These are phyloP conservation scores for Camelina neglecta DNA, from an alignment of 345 rosid species.

Conservation along the genomic window DNA sequence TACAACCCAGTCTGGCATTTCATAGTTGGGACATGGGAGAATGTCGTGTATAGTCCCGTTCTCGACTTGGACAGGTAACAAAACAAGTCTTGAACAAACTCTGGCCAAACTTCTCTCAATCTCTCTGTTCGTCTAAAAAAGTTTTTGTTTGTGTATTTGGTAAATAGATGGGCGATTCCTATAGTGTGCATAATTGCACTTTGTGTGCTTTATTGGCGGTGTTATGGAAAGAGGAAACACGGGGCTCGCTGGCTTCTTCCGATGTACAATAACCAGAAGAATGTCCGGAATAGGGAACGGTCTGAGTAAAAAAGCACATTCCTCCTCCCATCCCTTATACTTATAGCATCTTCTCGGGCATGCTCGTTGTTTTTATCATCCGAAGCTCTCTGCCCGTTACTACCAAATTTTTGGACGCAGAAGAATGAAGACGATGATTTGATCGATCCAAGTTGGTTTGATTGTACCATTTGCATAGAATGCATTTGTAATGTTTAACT, in stretches of 20 bases:
- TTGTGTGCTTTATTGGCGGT: slow-evolving; percentile 77
- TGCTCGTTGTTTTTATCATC: slow-evolving; percentile 46
- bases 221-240: slow-evolving; percentile 75
- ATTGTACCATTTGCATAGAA: slow-evolving; percentile 41
- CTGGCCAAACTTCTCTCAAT: background rate
- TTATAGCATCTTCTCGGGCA: slow-evolving; percentile 41
- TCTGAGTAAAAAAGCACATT: slow-evolving; percentile 58
- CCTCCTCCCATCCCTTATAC: slow-evolving; percentile 18
- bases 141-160: slow-evolving; percentile 22
- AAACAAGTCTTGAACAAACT: background rate
- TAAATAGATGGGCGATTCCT: slow-evolving; percentile 95
- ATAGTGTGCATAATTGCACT: slow-evolving; percentile 55
- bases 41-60: slow-evolving; percentile 87
- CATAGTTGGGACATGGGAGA: slow-evolving; percentile 90
- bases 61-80: slow-evolving; percentile 94
- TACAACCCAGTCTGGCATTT: slow-evolving; percentile 96
- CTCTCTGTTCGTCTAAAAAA: background rate
- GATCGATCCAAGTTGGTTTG: slow-evolving; percentile 41
- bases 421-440: slow-evolving; percentile 39
- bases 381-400: slow-evolving; percentile 46
- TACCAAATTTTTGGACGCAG: slow-evolving; percentile 43
- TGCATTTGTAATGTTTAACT: slow-evolving; percentile 36
- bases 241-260: slow-evolving; percentile 81
- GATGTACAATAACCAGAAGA: slow-evolving; percentile 60
- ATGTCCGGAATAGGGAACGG: slow-evolving; percentile 67